Base-by-base conservation (phyloP, 139 green algal species). In the Micractinium conductrix region DNA sequence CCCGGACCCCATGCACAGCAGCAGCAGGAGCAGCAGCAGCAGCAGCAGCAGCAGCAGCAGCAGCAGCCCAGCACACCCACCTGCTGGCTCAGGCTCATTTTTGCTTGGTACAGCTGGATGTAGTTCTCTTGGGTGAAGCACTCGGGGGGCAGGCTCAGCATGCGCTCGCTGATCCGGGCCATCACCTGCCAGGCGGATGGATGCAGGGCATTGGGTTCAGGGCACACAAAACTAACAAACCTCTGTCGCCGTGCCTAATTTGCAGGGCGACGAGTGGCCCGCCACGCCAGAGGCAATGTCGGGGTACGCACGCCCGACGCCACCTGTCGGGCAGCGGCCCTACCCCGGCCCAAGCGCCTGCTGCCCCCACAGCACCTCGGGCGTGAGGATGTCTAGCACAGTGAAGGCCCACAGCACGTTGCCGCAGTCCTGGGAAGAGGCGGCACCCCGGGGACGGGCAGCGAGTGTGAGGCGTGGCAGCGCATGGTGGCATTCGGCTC, bases 51-150 rank as follows among this genome's bases (percentile, higher is more conserved):
- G 48, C 12, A 22, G 48, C 7, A n/a, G 26, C 62, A 70, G 62
- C 14, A 24, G 26, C 17, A 38, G 24, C 7, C 62, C 30, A 38
- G 62, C 24, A 4, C n/a, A 1, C 53, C 0, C 58, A 82, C 76
- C 38, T 82, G 76, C 76, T 82, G 76, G 76, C 72, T 88, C 69
- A 58, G 82, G 53, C 21, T 78, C 76, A 87, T 71, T 44, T 90
- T 85, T 40, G 84, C 81, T 33, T 90, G 85, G 83, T 85, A 91
- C 10, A 91, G 74, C 70, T 90, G 88, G 53, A 85, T 85, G 82
- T 76, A 87, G 21, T 65, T 80, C 88, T 45, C 72, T 73, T 45
- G 84, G 44, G 80, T 91, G 78, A 84, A 91, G 0, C 30, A 17
- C 50, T 72, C 53, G 14, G 82, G 67, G 17, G 50, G 50, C 53